These are phyloP conservation scores for Areca catechu DNA, from an alignment of 176 grass and related monocot species.

Conservation along the genomic window DNA sequence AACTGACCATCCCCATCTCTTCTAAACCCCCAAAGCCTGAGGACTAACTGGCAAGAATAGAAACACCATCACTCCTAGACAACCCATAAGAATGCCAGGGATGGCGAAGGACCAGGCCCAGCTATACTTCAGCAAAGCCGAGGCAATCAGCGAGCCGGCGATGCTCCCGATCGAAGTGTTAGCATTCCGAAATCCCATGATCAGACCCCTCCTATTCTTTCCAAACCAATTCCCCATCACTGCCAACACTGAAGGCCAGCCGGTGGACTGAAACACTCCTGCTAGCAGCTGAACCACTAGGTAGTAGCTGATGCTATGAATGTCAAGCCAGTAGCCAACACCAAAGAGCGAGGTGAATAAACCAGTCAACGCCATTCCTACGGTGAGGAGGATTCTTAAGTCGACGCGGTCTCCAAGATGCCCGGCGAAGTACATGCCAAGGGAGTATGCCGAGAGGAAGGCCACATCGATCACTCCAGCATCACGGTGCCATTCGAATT, in stretches of 20 bases:
- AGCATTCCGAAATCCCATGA: constrained; percentile 92
- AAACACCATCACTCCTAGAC: constrained; percentile 50
- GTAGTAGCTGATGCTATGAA: constrained; percentile 67
- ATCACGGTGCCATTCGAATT: constrained; percentile 39
- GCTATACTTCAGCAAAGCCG: constrained; percentile 60
- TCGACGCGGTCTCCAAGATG: constrained; percentile 74
- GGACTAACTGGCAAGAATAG: constrained; percentile 54
- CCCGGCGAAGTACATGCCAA: constrained; percentile 75
- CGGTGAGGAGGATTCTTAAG: constrained; percentile 59
- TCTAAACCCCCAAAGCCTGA: constrained; percentile 45
- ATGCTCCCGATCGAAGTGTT: constrained; percentile 79
- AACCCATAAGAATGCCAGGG: constrained; percentile 59
- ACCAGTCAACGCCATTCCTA: constrained; percentile 68
- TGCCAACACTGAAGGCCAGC: constrained; percentile 81
- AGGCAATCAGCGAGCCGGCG: constrained; percentile 66
- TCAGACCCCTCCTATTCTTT: constrained; percentile 75
- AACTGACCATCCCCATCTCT: constrained; percentile 19
- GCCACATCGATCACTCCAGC: constrained; percentile 63
- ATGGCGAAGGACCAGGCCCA: constrained; percentile 86
- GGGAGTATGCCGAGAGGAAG: constrained; percentile 66
- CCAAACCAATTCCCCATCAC: constrained; percentile 86
- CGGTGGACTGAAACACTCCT: constrained; percentile 66
- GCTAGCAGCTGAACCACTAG: constrained; percentile 68
- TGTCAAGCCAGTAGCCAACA: constrained; percentile 71
- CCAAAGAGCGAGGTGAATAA: constrained; percentile 76